Evolutionary conservation across 352 stramenopile genomes (phyloP).

Genomic region (Phytophthora tentaculata): DNA sequence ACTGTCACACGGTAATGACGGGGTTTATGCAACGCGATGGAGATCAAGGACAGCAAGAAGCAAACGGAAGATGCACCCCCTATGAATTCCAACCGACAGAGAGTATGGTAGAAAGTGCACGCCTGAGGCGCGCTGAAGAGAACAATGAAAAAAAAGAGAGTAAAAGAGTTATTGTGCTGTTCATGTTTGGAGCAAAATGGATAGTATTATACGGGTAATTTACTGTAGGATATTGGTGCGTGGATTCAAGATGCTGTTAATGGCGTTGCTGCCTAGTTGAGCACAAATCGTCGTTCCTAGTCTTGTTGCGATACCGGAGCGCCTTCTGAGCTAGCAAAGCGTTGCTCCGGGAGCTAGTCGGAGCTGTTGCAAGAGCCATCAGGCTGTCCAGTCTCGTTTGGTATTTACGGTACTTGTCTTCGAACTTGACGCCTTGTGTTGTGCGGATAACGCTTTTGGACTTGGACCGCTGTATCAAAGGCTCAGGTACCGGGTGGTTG

Average conservation of each 20-base stretch:
- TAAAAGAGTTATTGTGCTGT: too few species aligned
- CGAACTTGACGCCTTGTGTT: conserved; percentile 34
- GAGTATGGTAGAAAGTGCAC: too few species aligned
- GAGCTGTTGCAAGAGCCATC: conserved; percentile 10
- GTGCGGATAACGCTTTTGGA: conserved; percentile 30
- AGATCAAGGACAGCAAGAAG: too few species aligned
- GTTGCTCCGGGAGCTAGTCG: conserved; percentile 2
- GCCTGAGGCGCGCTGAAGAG: too few species aligned
- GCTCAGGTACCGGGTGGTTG: neutral
- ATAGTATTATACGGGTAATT: neutral
- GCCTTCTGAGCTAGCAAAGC: conserved; percentile 34
- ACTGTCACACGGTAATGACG: too few species aligned
- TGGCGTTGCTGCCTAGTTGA: neutral
- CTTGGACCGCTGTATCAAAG: conserved; percentile 18
- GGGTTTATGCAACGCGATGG: too few species aligned
- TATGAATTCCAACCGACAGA: too few species aligned
- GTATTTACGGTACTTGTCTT: conserved; percentile 24
- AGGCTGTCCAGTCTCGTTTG: conserved; percentile 22
- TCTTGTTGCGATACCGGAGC: conserved; percentile 29
- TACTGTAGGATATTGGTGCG: neutral
- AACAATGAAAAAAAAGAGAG: too few species aligned
- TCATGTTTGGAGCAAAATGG: too few species aligned
- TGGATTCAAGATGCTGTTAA: neutral
- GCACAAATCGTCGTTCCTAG: neutral
- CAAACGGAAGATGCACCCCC: too few species aligned